phyloP scores from a whole-genome alignment of 345 rosid species.

The Barbarea vulgaris region DNA sequence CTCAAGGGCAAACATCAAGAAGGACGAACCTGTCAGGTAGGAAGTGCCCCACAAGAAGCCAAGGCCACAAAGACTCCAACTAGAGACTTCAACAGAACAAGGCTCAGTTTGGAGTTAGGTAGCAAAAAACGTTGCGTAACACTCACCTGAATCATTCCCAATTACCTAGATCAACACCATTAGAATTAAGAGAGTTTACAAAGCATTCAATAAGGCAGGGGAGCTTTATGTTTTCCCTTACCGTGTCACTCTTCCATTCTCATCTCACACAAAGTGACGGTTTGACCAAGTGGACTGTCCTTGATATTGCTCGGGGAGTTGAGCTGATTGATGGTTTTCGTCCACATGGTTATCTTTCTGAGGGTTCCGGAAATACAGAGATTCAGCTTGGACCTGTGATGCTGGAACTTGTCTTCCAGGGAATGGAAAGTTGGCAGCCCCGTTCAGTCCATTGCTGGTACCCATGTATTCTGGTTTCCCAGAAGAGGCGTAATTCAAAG shows the following conservation, averaged over 20 bases:
- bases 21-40: slow-evolving; percentile 64
- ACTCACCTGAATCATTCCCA: slow-evolving; percentile 62
- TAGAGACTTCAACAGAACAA: slow-evolving; percentile 57
- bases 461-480: slow-evolving; percentile 52
- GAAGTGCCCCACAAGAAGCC: slow-evolving; percentile 65
- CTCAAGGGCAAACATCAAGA: not conserved
- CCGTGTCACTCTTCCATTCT: slow-evolving; percentile 45
- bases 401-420: slow-evolving; percentile 76
- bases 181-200: slow-evolving; percentile 3
- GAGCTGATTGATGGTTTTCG: slow-evolving; percentile 58
- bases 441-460: slow-evolving; percentile 56
- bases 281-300: slow-evolving; percentile 80
- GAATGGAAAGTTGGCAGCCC: slow-evolving; percentile 71
- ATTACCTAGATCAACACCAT: slow-evolving; percentile 46
- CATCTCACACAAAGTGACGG: slow-evolving; percentile 82
- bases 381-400: slow-evolving; percentile 53
- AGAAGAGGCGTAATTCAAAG: slow-evolving; percentile 48
- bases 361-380: slow-evolving; percentile 48
- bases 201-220: not conserved
- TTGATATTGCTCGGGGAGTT: slow-evolving; percentile 75
- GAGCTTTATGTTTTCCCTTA: slow-evolving; percentile 24
- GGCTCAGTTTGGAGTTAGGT: slow-evolving; percentile 66
- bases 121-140: slow-evolving; percentile 61
- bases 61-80: slow-evolving; percentile 77
- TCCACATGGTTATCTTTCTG: slow-evolving; percentile 54